phyloP scores from a whole-genome alignment of 345 rosid species.

The Adansonia digitata region DNA sequence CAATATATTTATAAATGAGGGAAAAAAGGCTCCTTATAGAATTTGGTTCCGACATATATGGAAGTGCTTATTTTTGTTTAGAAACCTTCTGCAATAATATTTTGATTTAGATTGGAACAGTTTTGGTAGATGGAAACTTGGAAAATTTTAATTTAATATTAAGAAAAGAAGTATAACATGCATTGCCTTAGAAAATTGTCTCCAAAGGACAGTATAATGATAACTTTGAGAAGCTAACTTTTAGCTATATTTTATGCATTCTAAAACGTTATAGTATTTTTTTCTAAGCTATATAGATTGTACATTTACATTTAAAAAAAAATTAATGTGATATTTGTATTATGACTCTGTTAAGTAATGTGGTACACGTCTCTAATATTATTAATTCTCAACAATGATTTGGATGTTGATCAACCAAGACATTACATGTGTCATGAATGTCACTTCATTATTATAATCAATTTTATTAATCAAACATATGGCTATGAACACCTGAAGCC shows the following conservation, averaged over 20 bases:
- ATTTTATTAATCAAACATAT: too few species aligned
- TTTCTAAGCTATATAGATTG: too few species aligned
- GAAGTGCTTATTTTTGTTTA: slow-evolving; percentile 24
- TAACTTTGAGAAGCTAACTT: slow-evolving; percentile 9
- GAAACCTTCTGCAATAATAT: slow-evolving; percentile 13
- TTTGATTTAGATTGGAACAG: neutral
- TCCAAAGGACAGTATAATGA: slow-evolving; percentile 14
- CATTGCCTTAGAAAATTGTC: slow-evolving; percentile 1
- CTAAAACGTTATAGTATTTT: neutral
- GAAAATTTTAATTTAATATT: neutral
- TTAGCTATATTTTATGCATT: slow-evolving; percentile 4
- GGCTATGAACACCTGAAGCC: too few species aligned
- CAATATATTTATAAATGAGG: neutral
- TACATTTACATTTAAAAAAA: too few species aligned
- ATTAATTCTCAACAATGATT: neutral
- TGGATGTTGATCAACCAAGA: neutral
- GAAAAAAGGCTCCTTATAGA: slow-evolving; percentile 6
- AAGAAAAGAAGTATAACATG: neutral
- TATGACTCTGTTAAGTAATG: neutral
- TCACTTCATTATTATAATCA: too few species aligned
- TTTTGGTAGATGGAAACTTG: neutral
- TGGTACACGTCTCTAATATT: neutral
- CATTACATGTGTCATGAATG: neutral
- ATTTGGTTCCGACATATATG: slow-evolving; percentile 29
- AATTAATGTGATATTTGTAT: neutral